Evolutionary conservation across 441 rosid species (phyloP), one percentile per base, ranked within the genome.

Genomic region (Raphanus hybrid): DNA sequence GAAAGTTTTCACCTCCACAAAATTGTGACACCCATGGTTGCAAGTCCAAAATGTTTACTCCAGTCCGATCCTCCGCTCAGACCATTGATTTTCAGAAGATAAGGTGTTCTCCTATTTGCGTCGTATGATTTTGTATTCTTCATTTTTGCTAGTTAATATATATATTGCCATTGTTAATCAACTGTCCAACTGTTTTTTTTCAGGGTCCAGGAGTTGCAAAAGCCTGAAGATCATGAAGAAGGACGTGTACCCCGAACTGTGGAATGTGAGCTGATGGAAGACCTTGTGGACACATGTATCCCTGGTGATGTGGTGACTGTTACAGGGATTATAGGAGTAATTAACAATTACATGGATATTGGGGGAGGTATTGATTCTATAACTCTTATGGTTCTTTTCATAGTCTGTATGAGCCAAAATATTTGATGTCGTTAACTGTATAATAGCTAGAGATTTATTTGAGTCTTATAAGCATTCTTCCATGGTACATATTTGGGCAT

Each of bases 221-320:
- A 82, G 79, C 84, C 86, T 63, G 93, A 91, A 87, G 94, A 92
- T 80, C 98, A 96, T 61, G 99, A 96, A 89, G 98, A 96, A 84
- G 99, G 99, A 29, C 88, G 99, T 72, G 96, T 96, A 70, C 99
- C 99, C 78, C 90, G 99, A 80, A 93, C 96, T 18, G 98, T 96
- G 39, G 99, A 96, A 73, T 96, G 99, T 79, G 99, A 96, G 80
- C 85, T 96, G 80, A 89, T 85, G 62, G 97, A 93, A 86, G 98
- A 96, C 85, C 96, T 93, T 73, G 97, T 92, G 78, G 97, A 90
- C 80, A 79, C 86, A 2, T 96, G 98, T 83, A 93, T 93, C 77
- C 99, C 99, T 79, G 98, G 99, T 74, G 98, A 96, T 84, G 99
- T 96, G 76, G 97, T 93, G 80, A 96, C 97, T 69, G 96, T 96